Evolutionary conservation across 768 basidiomycete genomes (phyloP), one percentile per base, ranked within the genome.

Genomic region (Podaxis sp.): DNA sequence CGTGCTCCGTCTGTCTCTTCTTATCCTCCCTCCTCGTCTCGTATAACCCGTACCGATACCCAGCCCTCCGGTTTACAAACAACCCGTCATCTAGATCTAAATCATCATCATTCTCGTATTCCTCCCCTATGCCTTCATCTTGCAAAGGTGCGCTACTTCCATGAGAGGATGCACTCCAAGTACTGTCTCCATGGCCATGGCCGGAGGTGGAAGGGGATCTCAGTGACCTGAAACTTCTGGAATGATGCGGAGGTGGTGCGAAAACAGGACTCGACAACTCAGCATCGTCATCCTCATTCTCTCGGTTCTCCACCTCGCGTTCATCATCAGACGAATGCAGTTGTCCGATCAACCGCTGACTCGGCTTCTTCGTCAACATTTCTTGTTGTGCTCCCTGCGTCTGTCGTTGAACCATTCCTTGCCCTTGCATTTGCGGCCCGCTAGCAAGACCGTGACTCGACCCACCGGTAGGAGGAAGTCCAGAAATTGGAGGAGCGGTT

Each of bases 31-130:
- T 56, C 15, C 30, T 13, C 30, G 28, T 41, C 12, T 48, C 52
- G 28, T 44, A 51, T 5, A 46, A 53, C 46, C 67, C 67, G 65
- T 66, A 68, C 15, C 66, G 54, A 64, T 68, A 66, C 3, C 63
- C 54, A 8, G 58, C 37, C 58, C 65, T 61, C 30, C 56, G 49
- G 5, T 33, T 22, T 30, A 53, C 41, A 28, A 58, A 44, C 15
- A 56, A 24, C 13, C 58, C 67, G 13, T 57, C 24, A 30, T 62
- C 55, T 20, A 62, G 50, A 26, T 67, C 65, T 1, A 56, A 60
- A 62, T 67, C 67, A 2, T 52, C 56, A 26, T 65, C 67, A 53
- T 63, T 55, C 6, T 60, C 56, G 7, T 46, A 53, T 24, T 60
- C 55, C 6, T 49, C 60, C 37, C 33, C 51, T 1, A 3, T 37